Percentiles rank a stretch among this genome's conserved stretches.
These are phyloP conservation scores for Ustilago esculenta DNA, from an alignment of 1,284 basidiomycete species.

Conservation along the genomic window DNA sequence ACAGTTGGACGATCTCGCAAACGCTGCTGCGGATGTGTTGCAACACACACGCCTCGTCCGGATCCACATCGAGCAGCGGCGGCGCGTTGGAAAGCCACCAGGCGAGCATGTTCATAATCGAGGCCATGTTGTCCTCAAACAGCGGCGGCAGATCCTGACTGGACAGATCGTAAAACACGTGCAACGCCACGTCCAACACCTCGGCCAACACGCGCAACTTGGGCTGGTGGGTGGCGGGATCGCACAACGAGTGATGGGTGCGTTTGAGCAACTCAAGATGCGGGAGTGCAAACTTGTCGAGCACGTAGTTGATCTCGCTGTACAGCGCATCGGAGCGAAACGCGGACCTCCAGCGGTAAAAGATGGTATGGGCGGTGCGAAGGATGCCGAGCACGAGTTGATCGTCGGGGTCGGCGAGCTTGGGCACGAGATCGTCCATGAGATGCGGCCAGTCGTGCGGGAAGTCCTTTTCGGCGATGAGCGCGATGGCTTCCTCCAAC, in stretches of 20 bases:
- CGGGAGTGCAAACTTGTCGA: constrained; percentile 82
- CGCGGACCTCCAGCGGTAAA: constrained; percentile 88
- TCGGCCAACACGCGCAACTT: constrained; percentile 65
- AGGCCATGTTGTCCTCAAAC: constrained; percentile 85
- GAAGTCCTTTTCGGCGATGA: constrained; percentile 62
- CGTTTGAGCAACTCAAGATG: constrained; percentile 74
- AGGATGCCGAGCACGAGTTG: constrained; percentile 88
- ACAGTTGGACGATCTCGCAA: constrained; percentile 92
- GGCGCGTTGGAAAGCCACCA: constrained; percentile 59
- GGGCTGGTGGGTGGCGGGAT: constrained; percentile 65
- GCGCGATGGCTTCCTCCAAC: constrained; percentile 60
- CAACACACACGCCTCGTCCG: constrained; percentile 86
- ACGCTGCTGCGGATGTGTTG: constrained; percentile 88
- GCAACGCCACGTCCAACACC: constrained; percentile 74
- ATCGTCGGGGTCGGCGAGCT: constrained; percentile 81
- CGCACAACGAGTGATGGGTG: constrained; percentile 61
- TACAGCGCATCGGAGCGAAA: constrained; percentile 88
- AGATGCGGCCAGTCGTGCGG: constrained; percentile 58
- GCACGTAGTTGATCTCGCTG: constrained; percentile 90
- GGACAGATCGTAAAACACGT: constrained; percentile 92
- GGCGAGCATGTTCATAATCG: constrained; percentile 56
- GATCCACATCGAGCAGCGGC: constrained; percentile 63
- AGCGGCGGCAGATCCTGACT: constrained; percentile 94
- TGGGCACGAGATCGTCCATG: constrained; percentile 69
- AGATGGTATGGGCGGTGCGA: constrained; percentile 94